These are phyloP conservation scores for Lathyrus aphaca DNA, from an alignment of 306 rosid genomes.

Conservation along the genomic window DNA sequence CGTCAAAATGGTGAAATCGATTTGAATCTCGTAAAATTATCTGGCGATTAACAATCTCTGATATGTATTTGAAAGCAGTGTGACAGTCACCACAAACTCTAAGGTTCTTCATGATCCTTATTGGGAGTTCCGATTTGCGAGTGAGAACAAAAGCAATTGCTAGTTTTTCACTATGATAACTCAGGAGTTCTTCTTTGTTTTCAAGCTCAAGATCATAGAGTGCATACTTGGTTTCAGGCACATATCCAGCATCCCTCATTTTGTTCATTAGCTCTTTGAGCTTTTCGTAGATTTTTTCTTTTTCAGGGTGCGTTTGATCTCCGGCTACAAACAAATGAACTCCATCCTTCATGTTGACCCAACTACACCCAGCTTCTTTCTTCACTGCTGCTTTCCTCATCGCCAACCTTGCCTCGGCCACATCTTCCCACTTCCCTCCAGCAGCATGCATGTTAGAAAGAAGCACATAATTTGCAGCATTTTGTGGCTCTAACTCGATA, in stretches of 20 bases:
- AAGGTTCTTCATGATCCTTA: constrained; percentile 90
- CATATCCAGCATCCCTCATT: constrained; percentile 76
- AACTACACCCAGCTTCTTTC: constrained; percentile 93
- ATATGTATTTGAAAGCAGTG: constrained; percentile 80
- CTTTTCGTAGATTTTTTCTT: constrained; percentile 64
- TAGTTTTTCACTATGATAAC: constrained; percentile 89
- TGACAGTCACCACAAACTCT: constrained; percentile 96
- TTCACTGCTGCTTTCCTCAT: constrained; percentile 83
- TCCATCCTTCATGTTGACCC: constrained; percentile 94
- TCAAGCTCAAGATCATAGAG: constrained; percentile 84
- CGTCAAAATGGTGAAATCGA: constrained; percentile 84
- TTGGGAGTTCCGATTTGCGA: constrained; percentile 71
- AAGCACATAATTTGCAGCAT: constrained; percentile 85
- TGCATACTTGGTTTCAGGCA: constrained; percentile 78
- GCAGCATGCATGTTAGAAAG: constrained; percentile 92
- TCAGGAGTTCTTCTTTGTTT: constrained; percentile 80
- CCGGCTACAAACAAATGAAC: constrained; percentile 94
- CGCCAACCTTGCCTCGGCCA: constrained; percentile 71
- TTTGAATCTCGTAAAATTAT: constrained; percentile 79
- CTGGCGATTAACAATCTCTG: constrained; percentile 68
- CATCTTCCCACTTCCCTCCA: constrained; percentile 76
- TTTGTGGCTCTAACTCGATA: constrained; percentile 76
- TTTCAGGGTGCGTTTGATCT: constrained; percentile 82
- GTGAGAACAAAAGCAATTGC: constrained; percentile 90
- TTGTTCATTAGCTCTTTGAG: constrained; percentile 66